These are phyloP conservation scores for Aphanomyces euteiches DNA, from an alignment of 352 stramenopile genomes.

Conservation along the genomic window DNA sequence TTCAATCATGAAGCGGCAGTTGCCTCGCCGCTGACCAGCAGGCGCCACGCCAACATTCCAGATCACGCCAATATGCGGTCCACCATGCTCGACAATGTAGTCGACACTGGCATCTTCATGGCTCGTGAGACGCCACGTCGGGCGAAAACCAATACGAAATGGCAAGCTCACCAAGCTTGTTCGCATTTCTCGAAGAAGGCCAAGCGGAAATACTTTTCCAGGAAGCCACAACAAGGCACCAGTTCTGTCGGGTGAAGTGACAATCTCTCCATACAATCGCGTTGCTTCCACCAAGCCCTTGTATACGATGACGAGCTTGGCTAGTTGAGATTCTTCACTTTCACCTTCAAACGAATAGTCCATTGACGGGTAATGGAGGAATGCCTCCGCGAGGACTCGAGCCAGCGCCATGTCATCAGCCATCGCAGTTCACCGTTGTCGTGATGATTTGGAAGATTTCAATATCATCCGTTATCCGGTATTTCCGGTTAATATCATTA, in stretches of 20 bases:
- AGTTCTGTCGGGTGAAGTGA: not conserved
- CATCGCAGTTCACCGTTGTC: too few relatives aligned
- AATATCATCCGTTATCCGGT: too few relatives aligned
- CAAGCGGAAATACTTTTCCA: not conserved
- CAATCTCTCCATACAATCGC: not conserved
- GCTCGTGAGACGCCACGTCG: not conserved
- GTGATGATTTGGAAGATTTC: too few relatives aligned
- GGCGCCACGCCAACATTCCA: not conserved
- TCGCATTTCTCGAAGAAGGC: not conserved
- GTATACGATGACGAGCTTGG: not conserved
- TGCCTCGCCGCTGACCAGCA: too few relatives aligned
- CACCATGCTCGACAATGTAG: not conserved
- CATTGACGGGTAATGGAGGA: slow-evolving; percentile 1
- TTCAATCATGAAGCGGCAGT: not conserved
- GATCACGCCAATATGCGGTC: not conserved
- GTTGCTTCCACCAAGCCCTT: not conserved
- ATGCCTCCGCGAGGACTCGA: not conserved
- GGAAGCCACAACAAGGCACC: not conserved
- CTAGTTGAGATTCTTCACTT: not conserved
- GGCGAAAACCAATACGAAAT: not conserved
- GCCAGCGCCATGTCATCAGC: too few relatives aligned
- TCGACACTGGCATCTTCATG: not conserved
- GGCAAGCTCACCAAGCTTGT: not conserved
- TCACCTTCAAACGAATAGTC: not conserved
- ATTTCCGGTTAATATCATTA: too few relatives aligned